Conservation (phyloP, 805 yeast genomes). For the Pichia gijzeniarum region DNA sequence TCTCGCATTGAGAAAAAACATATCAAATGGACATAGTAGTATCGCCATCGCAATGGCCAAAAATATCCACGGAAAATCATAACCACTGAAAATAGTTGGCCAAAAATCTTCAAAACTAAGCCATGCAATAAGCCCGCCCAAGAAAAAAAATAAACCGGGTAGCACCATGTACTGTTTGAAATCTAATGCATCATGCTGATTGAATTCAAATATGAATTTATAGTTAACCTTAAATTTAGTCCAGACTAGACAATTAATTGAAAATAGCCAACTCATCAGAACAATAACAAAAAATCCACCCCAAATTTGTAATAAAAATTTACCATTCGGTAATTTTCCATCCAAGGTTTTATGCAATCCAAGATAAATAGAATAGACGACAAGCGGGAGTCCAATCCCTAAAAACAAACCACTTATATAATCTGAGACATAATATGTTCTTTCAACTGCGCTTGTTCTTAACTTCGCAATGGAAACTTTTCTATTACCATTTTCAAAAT, state of each 20-base stretch:
- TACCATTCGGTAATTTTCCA: conserved; percentile 47
- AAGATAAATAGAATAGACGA: conserved; percentile 48
- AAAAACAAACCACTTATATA: conserved; percentile 60
- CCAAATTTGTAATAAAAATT: conserved; percentile 76
- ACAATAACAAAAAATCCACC: conserved; percentile 75
- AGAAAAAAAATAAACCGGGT: conserved; percentile 52
- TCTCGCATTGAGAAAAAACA: conserved; percentile 56
- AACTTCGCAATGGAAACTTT: conserved; percentile 68
- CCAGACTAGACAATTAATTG: conserved; percentile 69
- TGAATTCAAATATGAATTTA: conserved; percentile 85
- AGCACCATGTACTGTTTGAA: conserved; percentile 58
- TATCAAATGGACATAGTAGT: conserved; percentile 55
- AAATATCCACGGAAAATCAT: conserved; percentile 77
- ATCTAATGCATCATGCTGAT: conserved; percentile 59
- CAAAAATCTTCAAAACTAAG: conserved; percentile 68
- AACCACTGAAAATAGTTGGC: conserved; percentile 53
- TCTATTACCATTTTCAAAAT: conserved; percentile 65
- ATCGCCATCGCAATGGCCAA: conserved; percentile 45
- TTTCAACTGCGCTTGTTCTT: conserved; percentile 38
- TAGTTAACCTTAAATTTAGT: conserved; percentile 72
- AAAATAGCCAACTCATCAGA: conserved; percentile 57
- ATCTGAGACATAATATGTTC: conserved; percentile 39
- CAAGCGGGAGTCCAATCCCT: conserved; percentile 67
- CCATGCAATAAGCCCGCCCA: conserved; percentile 61
- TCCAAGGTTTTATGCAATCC: conserved; percentile 33